Conservation (phyloP, 176 grass and related monocot species). For the Urochloa ruziziensis region DNA sequence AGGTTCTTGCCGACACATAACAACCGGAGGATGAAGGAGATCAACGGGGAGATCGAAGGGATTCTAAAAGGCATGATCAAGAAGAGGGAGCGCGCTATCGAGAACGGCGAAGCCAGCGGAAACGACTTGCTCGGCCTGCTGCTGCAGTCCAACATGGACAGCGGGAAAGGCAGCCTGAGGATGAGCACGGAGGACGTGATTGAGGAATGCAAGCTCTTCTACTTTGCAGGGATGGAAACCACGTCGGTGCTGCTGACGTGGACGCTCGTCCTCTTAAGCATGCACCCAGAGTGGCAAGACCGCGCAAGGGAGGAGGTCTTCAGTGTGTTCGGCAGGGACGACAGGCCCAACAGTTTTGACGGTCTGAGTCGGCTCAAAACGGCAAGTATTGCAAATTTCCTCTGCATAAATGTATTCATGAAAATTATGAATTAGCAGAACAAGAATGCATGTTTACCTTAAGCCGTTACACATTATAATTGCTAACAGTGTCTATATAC, state of each 20-base stretch:
- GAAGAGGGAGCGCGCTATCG: constrained; percentile 41
- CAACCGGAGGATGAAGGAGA: constrained; percentile 47
- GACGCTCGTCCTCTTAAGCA: constrained; percentile 49
- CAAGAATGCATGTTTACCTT: no score
- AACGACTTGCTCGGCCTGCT: constrained; percentile 69
- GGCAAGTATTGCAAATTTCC: constrained; percentile 21
- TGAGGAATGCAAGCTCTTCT: constrained; percentile 87
- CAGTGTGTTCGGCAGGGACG: constrained; percentile 36
- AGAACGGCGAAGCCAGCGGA: constrained; percentile 21
- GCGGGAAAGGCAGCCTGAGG: constrained; percentile 14
- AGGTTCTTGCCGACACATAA: constrained; percentile 66
- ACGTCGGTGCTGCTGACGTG: constrained; percentile 64
- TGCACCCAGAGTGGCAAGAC: constrained; percentile 63
- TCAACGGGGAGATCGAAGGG: constrained; percentile 37
- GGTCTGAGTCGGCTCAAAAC: constrained; percentile 52
- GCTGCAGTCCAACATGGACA: constrained; percentile 52
- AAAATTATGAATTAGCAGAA: not conserved
- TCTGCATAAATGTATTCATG: not conserved
- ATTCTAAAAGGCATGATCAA: constrained; percentile 55
- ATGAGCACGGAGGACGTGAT: constrained; percentile 69
- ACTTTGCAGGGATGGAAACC: constrained; percentile 72
- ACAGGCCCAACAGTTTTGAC: constrained; percentile 47
- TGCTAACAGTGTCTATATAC: no score
- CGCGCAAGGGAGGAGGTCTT: constrained; percentile 68
- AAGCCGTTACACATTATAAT: not conserved